Percentiles rank a stretch among this genome's conserved stretches.
phyloP scores from a whole-genome alignment of 2,329 filamentous ascomycete species.

The Hysterium pulicare region DNA sequence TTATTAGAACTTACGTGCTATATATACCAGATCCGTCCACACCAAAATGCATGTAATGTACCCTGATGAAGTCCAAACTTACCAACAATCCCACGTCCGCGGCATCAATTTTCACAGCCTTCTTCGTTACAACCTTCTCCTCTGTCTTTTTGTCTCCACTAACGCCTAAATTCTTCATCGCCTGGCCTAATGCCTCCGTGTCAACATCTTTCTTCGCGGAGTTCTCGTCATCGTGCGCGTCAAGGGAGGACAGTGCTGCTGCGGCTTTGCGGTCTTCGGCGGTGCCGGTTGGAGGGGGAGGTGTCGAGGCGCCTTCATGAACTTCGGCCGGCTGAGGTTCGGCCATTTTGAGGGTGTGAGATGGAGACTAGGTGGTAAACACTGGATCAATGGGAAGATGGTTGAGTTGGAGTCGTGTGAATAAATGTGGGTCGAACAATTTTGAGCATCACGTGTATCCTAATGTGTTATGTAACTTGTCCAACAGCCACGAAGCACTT shows the following conservation, averaged over 20 bases:
- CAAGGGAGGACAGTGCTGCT: constrained; percentile 68
- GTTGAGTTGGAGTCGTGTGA: too few relatives aligned
- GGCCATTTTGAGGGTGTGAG: constrained; percentile 50
- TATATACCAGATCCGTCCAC: background rate
- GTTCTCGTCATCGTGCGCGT: constrained; percentile 51
- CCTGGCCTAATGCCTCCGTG: constrained; percentile 66
- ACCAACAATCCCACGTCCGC: constrained; percentile 69
- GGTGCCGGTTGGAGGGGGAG: constrained; percentile 47
- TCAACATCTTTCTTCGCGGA: constrained; percentile 60
- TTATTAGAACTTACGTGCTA: too few relatives aligned
- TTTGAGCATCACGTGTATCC: too few relatives aligned
- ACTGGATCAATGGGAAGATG: too few relatives aligned
- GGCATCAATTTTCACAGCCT: constrained; percentile 66
- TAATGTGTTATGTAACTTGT: too few relatives aligned
- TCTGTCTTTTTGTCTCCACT: constrained; percentile 43
- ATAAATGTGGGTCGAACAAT: too few relatives aligned
- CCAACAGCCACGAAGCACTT: too few relatives aligned
- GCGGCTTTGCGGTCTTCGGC: constrained; percentile 77
- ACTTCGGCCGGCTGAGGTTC: constrained; percentile 58
- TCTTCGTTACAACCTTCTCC: constrained; percentile 42
- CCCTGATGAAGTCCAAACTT: constrained; percentile 27
- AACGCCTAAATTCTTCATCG: constrained; percentile 61
- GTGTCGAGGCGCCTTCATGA: constrained; percentile 57
- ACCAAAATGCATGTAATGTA: constrained; percentile 1
- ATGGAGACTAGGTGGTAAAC: constrained; percentile 1